phyloP scores from a whole-genome alignment of 371 early-diverging fungal species.

The Mucor indicus region DNA sequence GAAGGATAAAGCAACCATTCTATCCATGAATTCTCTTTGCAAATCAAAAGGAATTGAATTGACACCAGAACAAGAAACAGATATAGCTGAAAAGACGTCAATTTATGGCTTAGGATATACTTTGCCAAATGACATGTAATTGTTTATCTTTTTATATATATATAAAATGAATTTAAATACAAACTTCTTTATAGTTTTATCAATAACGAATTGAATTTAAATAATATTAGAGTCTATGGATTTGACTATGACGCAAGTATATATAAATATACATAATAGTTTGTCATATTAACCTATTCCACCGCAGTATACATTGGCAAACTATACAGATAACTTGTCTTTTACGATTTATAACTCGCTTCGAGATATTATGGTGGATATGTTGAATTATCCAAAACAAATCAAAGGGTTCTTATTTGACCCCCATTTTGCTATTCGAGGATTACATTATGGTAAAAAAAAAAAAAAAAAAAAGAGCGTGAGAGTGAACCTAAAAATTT shows the following conservation, averaged over 20 bases:
- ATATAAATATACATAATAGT: neutral
- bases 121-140: slow-evolving; percentile 17
- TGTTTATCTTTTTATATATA: neutral
- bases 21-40: slow-evolving; percentile 9
- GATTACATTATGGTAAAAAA: slow-evolving; percentile 55
- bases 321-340: slow-evolving; percentile 55
- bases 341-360: slow-evolving; percentile 58
- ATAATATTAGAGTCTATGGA: slow-evolving; percentile 41
- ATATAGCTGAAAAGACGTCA: neutral
- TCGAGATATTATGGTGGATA: slow-evolving; percentile 51
- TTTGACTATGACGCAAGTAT: slow-evolving; percentile 50
- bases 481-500: neutral
- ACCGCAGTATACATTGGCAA: slow-evolving; percentile 61
- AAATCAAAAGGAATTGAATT: neutral
- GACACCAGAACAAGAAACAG: neutral
- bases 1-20: slow-evolving; percentile 24
- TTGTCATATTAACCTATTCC: neutral
- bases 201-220: slow-evolving; percentile 47
- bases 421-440: slow-evolving; percentile 61
- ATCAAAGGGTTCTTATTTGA: slow-evolving; percentile 57
- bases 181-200: slow-evolving; percentile 29
- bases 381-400: slow-evolving; percentile 53
- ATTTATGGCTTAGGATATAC: slow-evolving; percentile 13
- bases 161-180: neutral
- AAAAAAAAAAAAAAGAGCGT: neutral